A percentile compares a stretch with the other conserved stretches of the same genome.
phyloP scores from a whole-genome alignment of 2,329 filamentous ascomycete genomes.

The Aspergillus felis region DNA sequence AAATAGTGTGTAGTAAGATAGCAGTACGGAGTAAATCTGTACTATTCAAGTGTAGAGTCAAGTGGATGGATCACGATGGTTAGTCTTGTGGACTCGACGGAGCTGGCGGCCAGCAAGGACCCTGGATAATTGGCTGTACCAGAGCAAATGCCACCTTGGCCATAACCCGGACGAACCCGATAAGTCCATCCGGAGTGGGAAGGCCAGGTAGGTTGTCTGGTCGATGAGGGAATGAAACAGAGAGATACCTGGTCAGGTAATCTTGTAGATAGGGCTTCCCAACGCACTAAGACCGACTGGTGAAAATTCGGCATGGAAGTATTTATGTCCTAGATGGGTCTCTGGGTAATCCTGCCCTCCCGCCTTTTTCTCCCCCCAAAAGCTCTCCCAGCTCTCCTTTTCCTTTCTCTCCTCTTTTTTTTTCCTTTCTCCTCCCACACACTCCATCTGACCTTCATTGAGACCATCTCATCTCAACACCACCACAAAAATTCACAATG shows the following conservation, averaged over 20 bases:
- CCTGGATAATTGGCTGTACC: conserved; percentile 15
- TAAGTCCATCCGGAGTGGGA: background rate
- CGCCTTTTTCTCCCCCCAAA: conserved; percentile 18
- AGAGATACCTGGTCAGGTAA: too few species aligned
- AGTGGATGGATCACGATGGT: conserved; percentile 10
- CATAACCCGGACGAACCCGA: conserved; percentile 21
- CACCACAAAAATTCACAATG: conserved; percentile 64
- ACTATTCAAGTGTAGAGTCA: background rate
- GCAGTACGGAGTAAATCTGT: too few species aligned
- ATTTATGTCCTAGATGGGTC: conserved; percentile 31
- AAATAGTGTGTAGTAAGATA: background rate
- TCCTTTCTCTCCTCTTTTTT: conserved; percentile 16
- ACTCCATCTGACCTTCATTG: conserved; percentile 23
- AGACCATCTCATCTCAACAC: conserved; percentile 38
- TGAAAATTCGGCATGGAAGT: conserved; percentile 38
- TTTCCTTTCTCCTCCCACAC: conserved; percentile 9
- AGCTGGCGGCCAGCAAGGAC: conserved; percentile 3
- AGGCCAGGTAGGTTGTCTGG: background rate
- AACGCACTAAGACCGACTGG: conserved; percentile 31
- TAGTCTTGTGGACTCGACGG: conserved; percentile 6
- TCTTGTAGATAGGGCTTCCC: background rate
- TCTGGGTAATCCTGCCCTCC: conserved; percentile 25
- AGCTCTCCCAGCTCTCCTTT: conserved; percentile 13
- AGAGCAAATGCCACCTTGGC: conserved; percentile 12
- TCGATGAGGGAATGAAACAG: background rate